Evolutionary conservation across 495 filamentous ascomycete species (phyloP).

Genomic region (Chaetomidium leptoderma): DNA sequence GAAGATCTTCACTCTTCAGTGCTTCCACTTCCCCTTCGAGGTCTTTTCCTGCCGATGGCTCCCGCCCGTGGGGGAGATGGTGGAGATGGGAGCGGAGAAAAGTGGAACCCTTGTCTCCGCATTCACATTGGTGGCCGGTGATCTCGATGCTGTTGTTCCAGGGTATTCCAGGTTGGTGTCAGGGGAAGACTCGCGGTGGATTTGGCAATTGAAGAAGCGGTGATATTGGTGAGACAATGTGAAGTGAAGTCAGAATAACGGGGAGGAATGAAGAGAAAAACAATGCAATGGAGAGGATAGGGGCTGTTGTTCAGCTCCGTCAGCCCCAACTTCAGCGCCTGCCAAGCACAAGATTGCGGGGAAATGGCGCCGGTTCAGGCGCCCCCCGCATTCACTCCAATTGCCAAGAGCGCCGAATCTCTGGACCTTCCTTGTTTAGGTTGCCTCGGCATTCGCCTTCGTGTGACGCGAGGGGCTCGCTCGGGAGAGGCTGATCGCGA

Average conservation of each 20-base stretch:
- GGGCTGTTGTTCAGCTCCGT: background rate
- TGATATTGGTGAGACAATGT: too few species aligned
- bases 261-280: too few species aligned
- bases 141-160: background rate
- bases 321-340: background rate
- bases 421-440: conserved; percentile 7
- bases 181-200: too few species aligned
- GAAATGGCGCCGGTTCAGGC: background rate
- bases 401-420: conserved; percentile 6
- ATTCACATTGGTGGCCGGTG: background rate
- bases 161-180: too few species aligned
- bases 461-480: background rate
- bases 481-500: background rate
- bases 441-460: background rate
- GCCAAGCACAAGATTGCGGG: conserved; percentile 6
- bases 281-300: too few species aligned
- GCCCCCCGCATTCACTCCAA: conserved; percentile 15
- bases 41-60: background rate
- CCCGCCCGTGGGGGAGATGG: background rate
- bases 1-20: background rate
- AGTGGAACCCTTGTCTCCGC: background rate
- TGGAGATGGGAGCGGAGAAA: background rate
- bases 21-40: background rate
- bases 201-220: too few species aligned
- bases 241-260: too few species aligned